phyloP scores from a whole-genome alignment of 257 asterid genomes.

The Lithospermum erythrorhizon region DNA sequence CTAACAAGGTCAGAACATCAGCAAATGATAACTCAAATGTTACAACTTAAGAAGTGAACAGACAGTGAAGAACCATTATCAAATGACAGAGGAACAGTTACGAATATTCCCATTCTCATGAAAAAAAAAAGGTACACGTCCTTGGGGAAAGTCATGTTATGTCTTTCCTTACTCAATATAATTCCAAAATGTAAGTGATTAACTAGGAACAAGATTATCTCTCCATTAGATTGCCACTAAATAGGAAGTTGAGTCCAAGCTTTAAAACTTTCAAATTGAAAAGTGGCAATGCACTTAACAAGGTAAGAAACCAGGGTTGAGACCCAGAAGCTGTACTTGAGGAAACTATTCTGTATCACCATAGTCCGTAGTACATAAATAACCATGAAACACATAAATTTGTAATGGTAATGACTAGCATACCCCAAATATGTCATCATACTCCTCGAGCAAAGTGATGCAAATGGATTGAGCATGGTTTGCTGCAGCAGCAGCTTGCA shows the following conservation, averaged over 20 bases:
- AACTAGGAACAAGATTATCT: background rate
- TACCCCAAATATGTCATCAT: conserved; percentile 86
- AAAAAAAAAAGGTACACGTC: background rate
- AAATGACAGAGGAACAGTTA: background rate
- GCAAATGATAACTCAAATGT: background rate
- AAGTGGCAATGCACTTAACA: background rate
- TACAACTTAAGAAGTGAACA: background rate
- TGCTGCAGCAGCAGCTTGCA: conserved; percentile 99
- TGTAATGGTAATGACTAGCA: conserved; percentile 8
- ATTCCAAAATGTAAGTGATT: background rate
- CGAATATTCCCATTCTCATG: background rate
- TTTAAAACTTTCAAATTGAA: background rate
- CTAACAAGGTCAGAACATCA: background rate
- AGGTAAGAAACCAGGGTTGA: background rate
- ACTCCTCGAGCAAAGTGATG: conserved; percentile 88
- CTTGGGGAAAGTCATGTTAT: background rate
- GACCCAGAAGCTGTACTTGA: background rate
- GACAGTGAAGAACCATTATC: background rate
- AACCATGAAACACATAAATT: background rate
- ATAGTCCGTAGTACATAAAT: background rate
- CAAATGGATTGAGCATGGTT: conserved; percentile 98
- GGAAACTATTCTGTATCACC: no score
- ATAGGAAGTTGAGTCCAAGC: background rate
- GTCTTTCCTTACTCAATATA: no score
- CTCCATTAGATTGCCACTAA: background rate